Conservation (phyloP, 2,329 filamentous ascomycete genomes). For the Mycocentrospora acerina region DNA sequence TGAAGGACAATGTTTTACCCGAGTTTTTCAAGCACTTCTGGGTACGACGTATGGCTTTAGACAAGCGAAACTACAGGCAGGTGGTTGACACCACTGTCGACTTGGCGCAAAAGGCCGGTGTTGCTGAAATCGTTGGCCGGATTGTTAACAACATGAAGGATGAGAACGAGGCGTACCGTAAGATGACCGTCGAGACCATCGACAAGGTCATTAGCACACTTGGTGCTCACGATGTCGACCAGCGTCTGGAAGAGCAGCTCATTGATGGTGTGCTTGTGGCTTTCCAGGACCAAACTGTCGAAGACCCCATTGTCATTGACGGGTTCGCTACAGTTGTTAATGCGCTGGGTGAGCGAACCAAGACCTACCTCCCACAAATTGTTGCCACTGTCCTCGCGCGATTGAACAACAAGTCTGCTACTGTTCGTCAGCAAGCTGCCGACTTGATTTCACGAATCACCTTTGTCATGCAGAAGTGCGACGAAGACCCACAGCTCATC, state of each 20-base stretch:
- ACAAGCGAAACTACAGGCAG: conserved; percentile 96
- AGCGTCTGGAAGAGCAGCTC: conserved; percentile 87
- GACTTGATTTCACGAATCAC: conserved; percentile 96
- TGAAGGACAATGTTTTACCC: conserved; percentile 91
- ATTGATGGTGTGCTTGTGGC: conserved; percentile 94
- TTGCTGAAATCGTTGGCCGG: conserved; percentile 88
- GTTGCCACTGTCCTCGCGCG: conserved; percentile 95
- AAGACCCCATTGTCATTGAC: conserved; percentile 94
- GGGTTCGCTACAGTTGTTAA: conserved; percentile 98
- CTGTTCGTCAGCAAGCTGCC: conserved; percentile 93
- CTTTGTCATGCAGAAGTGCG: conserved; percentile 98
- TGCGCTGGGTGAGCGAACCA: conserved; percentile 87
- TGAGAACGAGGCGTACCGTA: conserved; percentile 95
- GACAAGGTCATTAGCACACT: conserved; percentile 94
- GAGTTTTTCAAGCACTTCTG: conserved; percentile 99
- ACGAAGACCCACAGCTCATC: conserved; percentile 92
- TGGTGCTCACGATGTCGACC: conserved; percentile 89
- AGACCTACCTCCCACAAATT: conserved; percentile 95
- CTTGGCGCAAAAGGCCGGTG: conserved; percentile 95
- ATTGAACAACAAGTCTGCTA: conserved; percentile 96
- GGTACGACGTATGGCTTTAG: conserved; percentile 94
- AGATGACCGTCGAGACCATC: conserved; percentile 98
- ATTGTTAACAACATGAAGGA: conserved; percentile 97
- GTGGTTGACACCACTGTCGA: conserved; percentile 98
- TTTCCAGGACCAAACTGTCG: conserved; percentile 97